Conservation (phyloP, 1,284 basidiomycete species). For the Fomitopsis schrenkii region DNA sequence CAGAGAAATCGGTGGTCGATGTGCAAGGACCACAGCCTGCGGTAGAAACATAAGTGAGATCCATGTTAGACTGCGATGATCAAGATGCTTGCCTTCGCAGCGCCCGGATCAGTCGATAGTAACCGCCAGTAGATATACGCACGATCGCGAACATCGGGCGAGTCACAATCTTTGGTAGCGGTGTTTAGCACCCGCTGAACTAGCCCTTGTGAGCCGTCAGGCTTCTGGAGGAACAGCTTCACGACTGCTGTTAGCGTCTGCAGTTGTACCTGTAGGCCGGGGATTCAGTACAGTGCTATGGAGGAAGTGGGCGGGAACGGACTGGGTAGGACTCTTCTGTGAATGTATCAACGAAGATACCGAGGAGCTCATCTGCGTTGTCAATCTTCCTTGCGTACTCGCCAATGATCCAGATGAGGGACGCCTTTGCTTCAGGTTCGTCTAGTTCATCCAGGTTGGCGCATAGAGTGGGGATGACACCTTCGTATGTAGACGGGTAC, state of each 20-base stretch:
- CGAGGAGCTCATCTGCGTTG: conserved; percentile 90
- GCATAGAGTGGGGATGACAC: conserved; percentile 93
- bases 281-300: background rate
- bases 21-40: conserved; percentile 87
- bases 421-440: conserved; percentile 97
- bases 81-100: conserved; percentile 72
- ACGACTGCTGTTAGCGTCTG: conserved; percentile 95
- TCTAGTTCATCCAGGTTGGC: conserved; percentile 95
- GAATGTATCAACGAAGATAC: conserved; percentile 90
- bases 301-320: conserved; percentile 21
- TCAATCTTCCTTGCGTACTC: conserved; percentile 98
- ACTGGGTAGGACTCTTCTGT: conserved; percentile 91
- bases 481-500: conserved; percentile 97
- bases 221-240: conserved; percentile 94
- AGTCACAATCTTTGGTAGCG: conserved; percentile 96
- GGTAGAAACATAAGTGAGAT: conserved; percentile 2
- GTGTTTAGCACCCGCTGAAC: conserved; percentile 90
- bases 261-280: conserved; percentile 76
- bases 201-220: conserved; percentile 85
- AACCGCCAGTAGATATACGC: conserved; percentile 98
- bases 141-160: conserved; percentile 93
- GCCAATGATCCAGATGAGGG: conserved; percentile 98
- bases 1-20: conserved; percentile 90
- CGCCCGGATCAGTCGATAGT: conserved; percentile 88
- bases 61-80: background rate